These are phyloP conservation scores for Neurospora intermedia DNA, from an alignment of 495 filamentous ascomycete genomes.

Conservation along the genomic window DNA sequence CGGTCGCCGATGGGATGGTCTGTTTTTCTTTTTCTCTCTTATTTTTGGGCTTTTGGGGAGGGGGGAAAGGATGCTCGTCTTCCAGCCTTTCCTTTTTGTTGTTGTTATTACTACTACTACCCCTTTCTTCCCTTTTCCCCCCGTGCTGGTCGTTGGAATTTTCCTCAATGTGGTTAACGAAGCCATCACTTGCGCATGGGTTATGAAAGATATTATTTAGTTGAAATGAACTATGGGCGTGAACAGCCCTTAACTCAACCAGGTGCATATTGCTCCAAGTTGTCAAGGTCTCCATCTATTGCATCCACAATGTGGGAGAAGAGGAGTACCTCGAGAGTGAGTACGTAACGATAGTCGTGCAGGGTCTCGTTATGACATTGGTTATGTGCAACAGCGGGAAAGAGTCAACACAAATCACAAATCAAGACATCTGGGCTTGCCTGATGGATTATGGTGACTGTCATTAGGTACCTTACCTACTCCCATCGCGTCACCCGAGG, in stretches of 20 bases:
- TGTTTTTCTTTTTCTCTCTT: slow-evolving; percentile 18
- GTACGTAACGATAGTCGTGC: neutral
- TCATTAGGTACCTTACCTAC: neutral
- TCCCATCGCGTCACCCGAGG: neutral
- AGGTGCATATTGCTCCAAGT: neutral
- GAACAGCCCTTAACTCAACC: neutral
- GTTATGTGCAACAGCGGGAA: neutral
- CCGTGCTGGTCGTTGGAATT: slow-evolving; percentile 17
- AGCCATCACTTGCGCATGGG: slow-evolving; percentile 14
- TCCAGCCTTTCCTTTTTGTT: slow-evolving; percentile 1
- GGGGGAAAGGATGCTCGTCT: neutral
- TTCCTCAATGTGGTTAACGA: slow-evolving; percentile 9
- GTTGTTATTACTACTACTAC: slow-evolving; percentile 1
- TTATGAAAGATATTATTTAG: slow-evolving; percentile 19
- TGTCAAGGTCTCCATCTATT: neutral
- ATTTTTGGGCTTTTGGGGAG: slow-evolving; percentile 12
- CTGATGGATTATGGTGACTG: neutral
- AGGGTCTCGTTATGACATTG: neutral
- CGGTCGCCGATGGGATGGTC: slow-evolving; percentile 14
- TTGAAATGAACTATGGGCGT: slow-evolving; percentile 17
- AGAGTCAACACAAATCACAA: neutral
- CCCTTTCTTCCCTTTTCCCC: slow-evolving; percentile 21
- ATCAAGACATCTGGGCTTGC: neutral
- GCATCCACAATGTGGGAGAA: neutral
- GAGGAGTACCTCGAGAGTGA: neutral